Conservation (phyloP, 2,329 filamentous ascomycete species). For the Fusarium nygamai region DNA sequence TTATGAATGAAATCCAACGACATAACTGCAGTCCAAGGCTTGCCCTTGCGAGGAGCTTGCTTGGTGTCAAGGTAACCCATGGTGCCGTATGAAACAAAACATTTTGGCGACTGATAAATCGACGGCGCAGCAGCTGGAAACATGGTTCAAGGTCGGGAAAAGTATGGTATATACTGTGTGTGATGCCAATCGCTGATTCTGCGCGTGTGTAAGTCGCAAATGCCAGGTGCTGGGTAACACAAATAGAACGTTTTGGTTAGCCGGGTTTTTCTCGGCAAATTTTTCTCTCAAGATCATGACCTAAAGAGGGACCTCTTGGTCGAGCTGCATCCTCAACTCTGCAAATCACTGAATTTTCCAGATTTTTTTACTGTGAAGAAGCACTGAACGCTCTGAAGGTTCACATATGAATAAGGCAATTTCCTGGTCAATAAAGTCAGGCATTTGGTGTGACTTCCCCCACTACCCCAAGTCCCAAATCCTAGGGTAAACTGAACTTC, state of each 20-base stretch:
- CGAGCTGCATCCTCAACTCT: constrained; percentile 6
- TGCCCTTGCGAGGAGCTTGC: constrained; percentile 75
- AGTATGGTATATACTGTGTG: neutral
- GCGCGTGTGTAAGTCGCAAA: constrained; percentile 15
- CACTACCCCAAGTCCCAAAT: constrained; percentile 14
- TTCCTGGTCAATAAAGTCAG: neutral
- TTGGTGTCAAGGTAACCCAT: constrained; percentile 76
- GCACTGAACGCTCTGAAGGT: neutral
- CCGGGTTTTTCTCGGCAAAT: constrained; percentile 45
- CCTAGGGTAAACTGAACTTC: constrained; percentile 1
- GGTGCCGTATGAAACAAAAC: constrained; percentile 75
- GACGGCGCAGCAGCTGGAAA: constrained; percentile 56
- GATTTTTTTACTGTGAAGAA: neutral
- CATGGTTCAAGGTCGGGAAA: constrained; percentile 48
- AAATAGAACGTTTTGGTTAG: constrained; percentile 13
- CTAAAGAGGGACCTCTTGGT: constrained; percentile 70
- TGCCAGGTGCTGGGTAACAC: neutral
- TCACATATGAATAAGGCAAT: neutral
- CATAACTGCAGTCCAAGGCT: constrained; percentile 78
- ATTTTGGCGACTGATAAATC: constrained; percentile 70
- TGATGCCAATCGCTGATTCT: neutral
- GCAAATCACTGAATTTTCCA: neutral
- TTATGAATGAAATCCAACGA: constrained; percentile 75
- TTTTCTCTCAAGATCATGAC: constrained; percentile 25
- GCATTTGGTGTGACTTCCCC: constrained; percentile 6